These are phyloP conservation scores for Nakazawaea populi DNA, from an alignment of 805 yeast genomes.

Conservation along the genomic window DNA sequence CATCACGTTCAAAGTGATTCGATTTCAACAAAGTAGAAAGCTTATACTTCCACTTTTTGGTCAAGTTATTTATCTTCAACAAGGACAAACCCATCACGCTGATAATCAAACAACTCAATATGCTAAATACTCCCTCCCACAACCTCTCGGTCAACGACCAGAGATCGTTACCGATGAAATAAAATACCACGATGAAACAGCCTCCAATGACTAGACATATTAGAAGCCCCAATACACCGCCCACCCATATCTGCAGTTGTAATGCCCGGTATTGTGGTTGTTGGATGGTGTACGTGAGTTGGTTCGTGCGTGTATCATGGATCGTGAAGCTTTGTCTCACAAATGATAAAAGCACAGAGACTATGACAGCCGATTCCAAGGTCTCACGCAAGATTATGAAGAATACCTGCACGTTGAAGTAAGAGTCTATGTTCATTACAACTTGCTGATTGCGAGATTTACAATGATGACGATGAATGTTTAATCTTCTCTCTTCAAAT, in stretches of 20 bases:
- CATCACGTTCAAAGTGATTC: not conserved
- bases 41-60: slow-evolving; percentile 74
- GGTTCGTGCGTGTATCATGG: slow-evolving; percentile 22
- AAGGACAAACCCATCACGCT: slow-evolving; percentile 85
- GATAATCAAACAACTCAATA: slow-evolving; percentile 72
- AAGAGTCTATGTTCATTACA: slow-evolving; percentile 31
- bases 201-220: slow-evolving; percentile 72
- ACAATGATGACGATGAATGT: not conserved
- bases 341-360: slow-evolving; percentile 68
- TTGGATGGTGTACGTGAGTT: slow-evolving; percentile 25
- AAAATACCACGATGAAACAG: slow-evolving; percentile 62
- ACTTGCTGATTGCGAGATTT: not conserved
- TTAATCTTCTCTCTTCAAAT: not conserved
- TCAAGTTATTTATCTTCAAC: slow-evolving; percentile 72
- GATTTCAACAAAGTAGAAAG: slow-evolving; percentile 20
- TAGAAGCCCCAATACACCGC: slow-evolving; percentile 66
- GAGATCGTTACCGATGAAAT: slow-evolving; percentile 71
- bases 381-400: slow-evolving; percentile 72
- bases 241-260: slow-evolving; percentile 73
- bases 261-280: slow-evolving; percentile 33
- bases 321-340: slow-evolving; percentile 51
- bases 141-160: slow-evolving; percentile 86
- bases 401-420: slow-evolving; percentile 68
- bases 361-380: slow-evolving; percentile 68
- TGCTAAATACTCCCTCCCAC: slow-evolving; percentile 83